A percentile compares a stretch with the other conserved stretches of the same genome.
These are phyloP conservation scores for Apophysomyces variabilis DNA, from an alignment of 371 early-diverging fungal species.

Conservation along the genomic window DNA sequence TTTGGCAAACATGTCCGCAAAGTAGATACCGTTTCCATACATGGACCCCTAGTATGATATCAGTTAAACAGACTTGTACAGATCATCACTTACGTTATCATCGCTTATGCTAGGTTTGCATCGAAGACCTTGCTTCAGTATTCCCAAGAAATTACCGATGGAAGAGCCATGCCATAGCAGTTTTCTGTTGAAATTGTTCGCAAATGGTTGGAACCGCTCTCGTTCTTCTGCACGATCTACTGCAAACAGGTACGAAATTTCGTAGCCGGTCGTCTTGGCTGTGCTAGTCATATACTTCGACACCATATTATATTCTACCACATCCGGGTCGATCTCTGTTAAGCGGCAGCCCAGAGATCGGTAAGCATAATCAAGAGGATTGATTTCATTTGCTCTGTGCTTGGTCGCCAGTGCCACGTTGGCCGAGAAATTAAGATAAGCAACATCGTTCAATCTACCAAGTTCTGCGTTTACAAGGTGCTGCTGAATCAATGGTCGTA, in stretches of 20 bases:
- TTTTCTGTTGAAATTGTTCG: constrained; percentile 36
- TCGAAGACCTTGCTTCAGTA: constrained; percentile 53
- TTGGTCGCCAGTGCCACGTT: constrained; percentile 61
- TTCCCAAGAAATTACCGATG: constrained; percentile 49
- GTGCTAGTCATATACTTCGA: constrained; percentile 49
- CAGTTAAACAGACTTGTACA: not conserved
- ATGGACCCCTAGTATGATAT: constrained; percentile 36
- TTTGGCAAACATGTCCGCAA: constrained; percentile 63
- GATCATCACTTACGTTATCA: constrained; percentile 30
- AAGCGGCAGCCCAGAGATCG: constrained; percentile 44
- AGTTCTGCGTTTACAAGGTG: constrained; percentile 28
- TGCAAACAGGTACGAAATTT: constrained; percentile 45
- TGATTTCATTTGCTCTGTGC: constrained; percentile 29
- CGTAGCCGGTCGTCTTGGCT: constrained; percentile 21
- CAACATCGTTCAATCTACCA: constrained; percentile 33
- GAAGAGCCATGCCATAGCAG: constrained; percentile 60
- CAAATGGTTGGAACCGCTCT: constrained; percentile 28
- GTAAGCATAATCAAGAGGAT: constrained; percentile 62
- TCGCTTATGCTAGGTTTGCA: constrained; percentile 30
- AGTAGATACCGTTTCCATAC: constrained; percentile 64
- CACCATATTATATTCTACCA: constrained; percentile 41
- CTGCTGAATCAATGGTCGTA: constrained; percentile 27
- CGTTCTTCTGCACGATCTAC: constrained; percentile 38
- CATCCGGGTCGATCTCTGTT: constrained; percentile 24
- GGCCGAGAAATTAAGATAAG: constrained; percentile 55